Base-by-base conservation (phyloP, 805 yeast species). In the Debaryomyces maramus region DNA sequence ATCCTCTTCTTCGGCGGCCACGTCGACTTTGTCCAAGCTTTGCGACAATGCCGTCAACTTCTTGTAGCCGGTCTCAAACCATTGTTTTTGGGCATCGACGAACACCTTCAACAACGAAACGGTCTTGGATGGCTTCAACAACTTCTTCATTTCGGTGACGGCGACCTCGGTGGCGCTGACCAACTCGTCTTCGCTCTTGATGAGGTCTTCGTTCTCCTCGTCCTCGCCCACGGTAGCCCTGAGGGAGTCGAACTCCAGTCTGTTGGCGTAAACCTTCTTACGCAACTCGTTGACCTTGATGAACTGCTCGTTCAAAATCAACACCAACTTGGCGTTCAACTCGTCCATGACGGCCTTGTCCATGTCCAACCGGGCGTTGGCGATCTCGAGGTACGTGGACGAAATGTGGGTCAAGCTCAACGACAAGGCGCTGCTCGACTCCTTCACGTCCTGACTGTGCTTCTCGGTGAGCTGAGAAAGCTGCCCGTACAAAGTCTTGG, bases 101-200 rank as follows among this genome's bases (percentile, higher is more conserved):
- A 84, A 80, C n/a, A 83, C 65, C 53, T 81, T 81, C 48, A 86
- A 67, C 50, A 86, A 65, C 43, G 76, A 73, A 34, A 85, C 71
- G 39, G 80, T 69, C 59, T 83, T 85, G 8, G 80, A 70, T 17
- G 90, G 88, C 45, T 75, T 78, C 48, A 86, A 78, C 40, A 86
- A 68, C 48, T 74, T 78, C 60, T 83, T 80, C 93, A 86, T 85
- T 39, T 81, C 79, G 51, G 79, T 77, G n/a, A 85, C 93, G 0
- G 95, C 93, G 19, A 74, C 67, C 41, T 85, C 83, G 3, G 89
- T 85, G 18, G 88, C 87, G 49, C 81, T 77, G 24, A 86, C 93
- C 48, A 86, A 76, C 46, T 84, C 91, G 56, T 86, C 95, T 61
- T 86, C 95, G 44, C 72, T 71, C 13, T 66, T 58, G 43, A 80